These are phyloP conservation scores for Urostyla sp. DNA, from an alignment of 73 alveolate genomes.

Conservation along the genomic window DNA sequence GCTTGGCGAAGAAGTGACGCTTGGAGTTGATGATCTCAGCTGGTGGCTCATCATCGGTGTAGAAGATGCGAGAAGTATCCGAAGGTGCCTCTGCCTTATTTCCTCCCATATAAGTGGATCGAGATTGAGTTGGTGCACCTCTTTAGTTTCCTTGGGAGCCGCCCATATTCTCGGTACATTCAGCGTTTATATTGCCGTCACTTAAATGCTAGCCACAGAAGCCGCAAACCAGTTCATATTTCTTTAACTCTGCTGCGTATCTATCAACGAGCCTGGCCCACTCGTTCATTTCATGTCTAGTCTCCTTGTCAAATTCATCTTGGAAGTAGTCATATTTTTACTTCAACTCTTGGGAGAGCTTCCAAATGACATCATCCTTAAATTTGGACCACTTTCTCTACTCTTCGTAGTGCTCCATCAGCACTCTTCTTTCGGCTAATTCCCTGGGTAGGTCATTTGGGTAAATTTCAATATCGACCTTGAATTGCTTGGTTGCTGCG, in stretches of 20 bases:
- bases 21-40: slow-evolving; percentile 60
- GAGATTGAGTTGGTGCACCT: too few relatives aligned
- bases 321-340: slow-evolving; percentile 68
- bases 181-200: slow-evolving; percentile 75
- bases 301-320: slow-evolving; percentile 70
- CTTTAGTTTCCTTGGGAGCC: too few relatives aligned
- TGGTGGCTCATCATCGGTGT: slow-evolving; percentile 81
- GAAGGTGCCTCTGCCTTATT: slow-evolving; percentile 1
- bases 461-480: slow-evolving; percentile 71
- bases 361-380: slow-evolving; percentile 91
- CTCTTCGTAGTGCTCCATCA: slow-evolving; percentile 77
- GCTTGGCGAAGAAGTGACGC: slow-evolving; percentile 84
- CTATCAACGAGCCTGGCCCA: slow-evolving; percentile 86
- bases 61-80: slow-evolving; percentile 46
- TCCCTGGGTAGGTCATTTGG: slow-evolving; percentile 86
- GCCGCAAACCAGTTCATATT: slow-evolving; percentile 83
- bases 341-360: slow-evolving; percentile 78
- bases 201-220: slow-evolving; percentile 88
- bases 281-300: slow-evolving; percentile 83
- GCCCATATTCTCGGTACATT: slow-evolving; percentile 75
- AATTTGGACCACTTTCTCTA: slow-evolving; percentile 76
- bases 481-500: slow-evolving; percentile 74
- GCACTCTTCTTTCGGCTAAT: slow-evolving; percentile 85
- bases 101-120: neutral
- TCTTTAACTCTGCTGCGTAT: slow-evolving; percentile 83